A percentile compares a stretch with the other conserved stretches of the same genome.
phyloP scores from a whole-genome alignment of 164 flowering plant genomes.

The Liquidambar formosana region DNA sequence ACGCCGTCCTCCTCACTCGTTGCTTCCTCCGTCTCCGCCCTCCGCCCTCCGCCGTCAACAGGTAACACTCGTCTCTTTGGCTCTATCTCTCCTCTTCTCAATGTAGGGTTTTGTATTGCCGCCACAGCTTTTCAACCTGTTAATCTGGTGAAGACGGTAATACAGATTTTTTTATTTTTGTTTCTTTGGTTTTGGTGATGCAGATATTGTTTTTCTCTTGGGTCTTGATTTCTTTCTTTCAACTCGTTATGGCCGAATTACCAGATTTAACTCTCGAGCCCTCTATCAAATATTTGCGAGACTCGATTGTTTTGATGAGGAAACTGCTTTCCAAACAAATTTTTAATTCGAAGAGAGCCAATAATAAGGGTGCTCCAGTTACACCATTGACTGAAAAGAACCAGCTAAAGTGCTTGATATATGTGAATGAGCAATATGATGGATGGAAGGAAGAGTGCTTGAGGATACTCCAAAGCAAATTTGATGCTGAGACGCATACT shows the following conservation, averaged over 20 bases:
- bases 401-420: slow-evolving; percentile 59
- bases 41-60: too few relatives aligned
- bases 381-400: slow-evolving; percentile 30
- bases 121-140: too few relatives aligned
- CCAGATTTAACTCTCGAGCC: slow-evolving; percentile 71
- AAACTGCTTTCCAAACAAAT: slow-evolving; percentile 77
- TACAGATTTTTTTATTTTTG: too few relatives aligned
- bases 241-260: slow-evolving; percentile 34
- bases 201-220: too few relatives aligned
- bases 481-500: slow-evolving; percentile 26
- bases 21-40: too few relatives aligned
- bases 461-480: slow-evolving; percentile 62
- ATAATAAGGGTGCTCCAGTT: slow-evolving; percentile 48
- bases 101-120: too few relatives aligned
- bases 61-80: too few relatives aligned
- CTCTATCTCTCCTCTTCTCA: too few relatives aligned
- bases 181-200: too few relatives aligned
- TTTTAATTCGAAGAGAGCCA: slow-evolving; percentile 64
- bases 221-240: too few relatives aligned
- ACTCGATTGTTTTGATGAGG: slow-evolving; percentile 65
- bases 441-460: slow-evolving; percentile 90
- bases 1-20: too few relatives aligned
- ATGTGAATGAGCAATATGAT: slow-evolving; percentile 73
- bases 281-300: slow-evolving; percentile 84
- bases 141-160: too few relatives aligned